Evolutionary conservation across 371 early-diverging fungal genomes (phyloP).

Genomic region (Chytridium lagenaria): DNA sequence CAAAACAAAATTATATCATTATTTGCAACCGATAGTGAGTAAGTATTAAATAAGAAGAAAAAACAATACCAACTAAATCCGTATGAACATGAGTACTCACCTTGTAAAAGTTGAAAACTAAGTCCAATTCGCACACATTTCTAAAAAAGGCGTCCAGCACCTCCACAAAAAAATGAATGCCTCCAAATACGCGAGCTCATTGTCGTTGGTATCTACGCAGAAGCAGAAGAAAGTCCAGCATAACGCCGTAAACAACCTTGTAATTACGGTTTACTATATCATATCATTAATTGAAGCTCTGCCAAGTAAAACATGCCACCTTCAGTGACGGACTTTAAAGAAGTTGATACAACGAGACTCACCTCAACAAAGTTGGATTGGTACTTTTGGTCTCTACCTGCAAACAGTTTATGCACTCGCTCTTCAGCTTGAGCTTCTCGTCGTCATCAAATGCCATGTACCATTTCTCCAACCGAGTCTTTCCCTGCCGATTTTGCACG

Average conservation of each 20-base stretch:
- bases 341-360: slow-evolving; percentile 20
- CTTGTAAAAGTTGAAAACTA: slow-evolving; percentile 97
- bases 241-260: slow-evolving; percentile 97
- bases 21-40: too few species aligned
- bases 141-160: slow-evolving; percentile 96
- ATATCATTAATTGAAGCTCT: not conserved
- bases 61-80: too few species aligned
- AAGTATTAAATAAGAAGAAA: too few species aligned
- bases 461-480: slow-evolving; percentile 96
- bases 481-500: slow-evolving; percentile 97
- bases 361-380: slow-evolving; percentile 96
- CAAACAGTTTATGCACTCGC: slow-evolving; percentile 94
- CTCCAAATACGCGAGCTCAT: slow-evolving; percentile 92
- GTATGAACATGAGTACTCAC: too few species aligned
- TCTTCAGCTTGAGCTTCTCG: slow-evolving; percentile 91
- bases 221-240: slow-evolving; percentile 93
- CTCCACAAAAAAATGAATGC: slow-evolving; percentile 98
- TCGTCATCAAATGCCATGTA: slow-evolving; percentile 92
- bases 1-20: not conserved
- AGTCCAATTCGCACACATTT: slow-evolving; percentile 96
- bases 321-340: not conserved
- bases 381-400: slow-evolving; percentile 94
- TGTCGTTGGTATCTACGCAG: slow-evolving; percentile 96
- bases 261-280: slow-evolving; percentile 63
- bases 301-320: not conserved